Percentiles rank a stretch among this genome's conserved stretches.
phyloP scores from a whole-genome alignment of 2,329 filamentous ascomycete genomes.

The Leptographium wingfieldii region DNA sequence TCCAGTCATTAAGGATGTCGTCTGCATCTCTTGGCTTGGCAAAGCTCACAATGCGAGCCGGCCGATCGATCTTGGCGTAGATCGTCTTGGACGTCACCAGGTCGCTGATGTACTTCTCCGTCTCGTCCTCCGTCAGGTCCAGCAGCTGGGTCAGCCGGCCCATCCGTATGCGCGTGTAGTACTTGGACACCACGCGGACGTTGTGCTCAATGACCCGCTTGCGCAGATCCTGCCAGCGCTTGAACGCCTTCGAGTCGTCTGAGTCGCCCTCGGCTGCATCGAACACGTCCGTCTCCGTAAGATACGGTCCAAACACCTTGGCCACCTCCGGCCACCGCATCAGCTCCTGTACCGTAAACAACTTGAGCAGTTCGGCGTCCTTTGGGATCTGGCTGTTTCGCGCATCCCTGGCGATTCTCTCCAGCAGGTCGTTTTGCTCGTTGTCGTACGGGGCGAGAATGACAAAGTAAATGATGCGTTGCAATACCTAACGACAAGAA shows the following conservation, averaged over 20 bases:
- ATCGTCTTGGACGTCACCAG: conserved; percentile 96
- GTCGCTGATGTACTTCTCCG: conserved; percentile 97
- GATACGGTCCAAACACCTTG: conserved; percentile 75
- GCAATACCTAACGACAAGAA: conserved; percentile 50
- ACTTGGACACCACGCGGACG: conserved; percentile 92
- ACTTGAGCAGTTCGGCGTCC: conserved; percentile 78
- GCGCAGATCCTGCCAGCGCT: conserved; percentile 85
- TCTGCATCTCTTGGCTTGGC: conserved; percentile 90
- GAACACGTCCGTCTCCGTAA: conserved; percentile 85
- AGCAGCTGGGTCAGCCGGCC: conserved; percentile 79
- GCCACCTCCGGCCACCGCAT: conserved; percentile 97
- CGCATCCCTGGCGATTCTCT: conserved; percentile 77
- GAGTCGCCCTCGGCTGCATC: conserved; percentile 51
- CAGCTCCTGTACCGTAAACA: conserved; percentile 89
- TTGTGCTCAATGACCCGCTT: conserved; percentile 99
- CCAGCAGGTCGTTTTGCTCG: conserved; percentile 92
- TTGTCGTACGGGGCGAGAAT: conserved; percentile 96
- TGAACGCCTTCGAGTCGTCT: conserved; percentile 65
- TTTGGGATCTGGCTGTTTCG: conserved; percentile 66
- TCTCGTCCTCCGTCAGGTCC: conserved; percentile 88
- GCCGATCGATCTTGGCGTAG: conserved; percentile 92
- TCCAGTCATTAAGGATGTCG: conserved; percentile 97
- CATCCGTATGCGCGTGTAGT: conserved; percentile 96
- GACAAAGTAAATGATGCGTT: conserved; percentile 94
- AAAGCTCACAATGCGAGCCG: conserved; percentile 84